Percentiles rank a stretch among this genome's conserved stretches.
These are phyloP conservation scores for Solanum raphanifolium DNA, from an alignment of 257 asterid species.

Conservation along the genomic window DNA sequence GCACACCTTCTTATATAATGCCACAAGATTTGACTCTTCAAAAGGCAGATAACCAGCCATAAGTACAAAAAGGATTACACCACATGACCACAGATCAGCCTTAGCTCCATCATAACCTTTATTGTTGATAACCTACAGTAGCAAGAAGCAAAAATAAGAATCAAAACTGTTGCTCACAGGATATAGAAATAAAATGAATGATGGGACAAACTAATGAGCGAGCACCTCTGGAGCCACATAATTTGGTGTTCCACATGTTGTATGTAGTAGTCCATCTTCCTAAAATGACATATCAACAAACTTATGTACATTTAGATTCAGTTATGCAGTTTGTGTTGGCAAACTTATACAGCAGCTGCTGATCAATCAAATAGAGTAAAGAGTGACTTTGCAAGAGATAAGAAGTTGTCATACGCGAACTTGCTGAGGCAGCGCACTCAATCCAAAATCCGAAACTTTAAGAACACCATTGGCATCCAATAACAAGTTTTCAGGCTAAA, in stretches of 20 bases:
- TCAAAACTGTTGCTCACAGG: background rate
- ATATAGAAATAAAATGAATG: background rate
- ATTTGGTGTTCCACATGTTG: constrained; percentile 97
- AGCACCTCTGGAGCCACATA: constrained; percentile 95
- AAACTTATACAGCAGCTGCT: background rate
- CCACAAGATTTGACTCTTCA: constrained; percentile 74
- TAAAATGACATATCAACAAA: constrained; percentile 13
- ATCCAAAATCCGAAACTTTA: constrained; percentile 90
- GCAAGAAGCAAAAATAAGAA: background rate
- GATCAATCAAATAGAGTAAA: background rate
- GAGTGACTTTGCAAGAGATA: background rate
- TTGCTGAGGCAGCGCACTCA: constrained; percentile 97
- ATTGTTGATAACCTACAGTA: constrained; percentile 64
- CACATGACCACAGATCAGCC: constrained; percentile 95
- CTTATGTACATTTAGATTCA: background rate
- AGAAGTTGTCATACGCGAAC: constrained; percentile 51
- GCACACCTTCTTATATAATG: constrained; percentile 34
- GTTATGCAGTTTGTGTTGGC: background rate
- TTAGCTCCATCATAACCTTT: constrained; percentile 97
- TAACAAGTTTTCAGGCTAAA: constrained; percentile 83
- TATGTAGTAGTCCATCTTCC: constrained; percentile 97
- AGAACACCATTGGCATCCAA: constrained; percentile 71
- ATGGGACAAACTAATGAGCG: constrained; percentile 1
- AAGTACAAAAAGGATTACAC: constrained; percentile 39
- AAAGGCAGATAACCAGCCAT: constrained; percentile 67